Evolutionary conservation across 768 basidiomycete genomes (phyloP), one percentile per base, ranked within the genome.

Genomic region (Podaxis sp.): DNA sequence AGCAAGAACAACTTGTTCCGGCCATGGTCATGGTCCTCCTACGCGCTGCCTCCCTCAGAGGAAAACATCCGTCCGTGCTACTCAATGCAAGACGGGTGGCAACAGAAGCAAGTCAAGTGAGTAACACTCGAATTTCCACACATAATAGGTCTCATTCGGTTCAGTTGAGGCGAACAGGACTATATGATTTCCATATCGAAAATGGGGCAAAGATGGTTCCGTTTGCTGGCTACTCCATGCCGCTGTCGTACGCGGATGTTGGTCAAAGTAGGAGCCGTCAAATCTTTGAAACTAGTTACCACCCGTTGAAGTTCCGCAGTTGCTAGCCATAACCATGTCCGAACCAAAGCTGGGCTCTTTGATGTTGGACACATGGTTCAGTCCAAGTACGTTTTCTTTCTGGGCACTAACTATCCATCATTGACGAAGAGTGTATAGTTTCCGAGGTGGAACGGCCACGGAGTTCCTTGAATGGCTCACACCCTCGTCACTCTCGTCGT

Each of bases 291-390:
- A 16, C 14, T 7, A 6, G 14, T 7, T 14, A n/a, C 42, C 7
- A 5, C 6, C 18, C 18, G 16, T n/a, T 44, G 42, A 44, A 18
- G 5, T 9, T 40, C 48, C 48, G 32, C 71, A 97, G 95, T 93
- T 56, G 86, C 89, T 7, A 94, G 92, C 66, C 96, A 99, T 73
- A 85, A 89, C 48, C 90, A 98, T 68, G 91, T 95, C 54, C 87
- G 97, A 44, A 83, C 76, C 11, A 82, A 81, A 37, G 91, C 84
- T 0, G 95, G 95, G 0, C 78, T 99, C 35, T 99, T 99, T 71
- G 97, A 99, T 69, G 97, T 99, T 27, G 93, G 93, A 21, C 97
- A 99, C 73, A 99, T 99, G 96, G 91, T 98, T 14, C 96, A 98
- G 72, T 85, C 87, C 36, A 89, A 86, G 93, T 94, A 67, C 51